These are phyloP conservation scores for Alternaria gansuensis DNA, from an alignment of 2,329 filamentous ascomycete species.

Conservation along the genomic window DNA sequence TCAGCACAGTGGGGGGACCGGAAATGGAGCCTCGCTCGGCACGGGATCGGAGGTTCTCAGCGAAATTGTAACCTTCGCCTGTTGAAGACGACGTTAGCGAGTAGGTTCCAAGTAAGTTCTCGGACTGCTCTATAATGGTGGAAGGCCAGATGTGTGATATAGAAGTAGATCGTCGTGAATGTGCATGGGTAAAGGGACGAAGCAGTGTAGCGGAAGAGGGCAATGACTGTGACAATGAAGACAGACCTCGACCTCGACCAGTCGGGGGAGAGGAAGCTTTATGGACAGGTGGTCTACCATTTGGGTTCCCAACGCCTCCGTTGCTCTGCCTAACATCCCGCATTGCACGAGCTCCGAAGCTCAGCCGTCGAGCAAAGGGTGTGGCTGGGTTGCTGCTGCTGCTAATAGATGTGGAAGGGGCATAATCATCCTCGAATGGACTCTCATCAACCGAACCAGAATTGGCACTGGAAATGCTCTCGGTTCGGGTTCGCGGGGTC, in stretches of 20 bases:
- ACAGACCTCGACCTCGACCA: slow-evolving; percentile 67
- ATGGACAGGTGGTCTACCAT: slow-evolving; percentile 66
- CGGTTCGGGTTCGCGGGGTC: slow-evolving; percentile 53
- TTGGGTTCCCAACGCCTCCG: slow-evolving; percentile 64
- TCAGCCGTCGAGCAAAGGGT: slow-evolving; percentile 84
- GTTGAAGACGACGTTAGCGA: slow-evolving; percentile 70
- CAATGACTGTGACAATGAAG: slow-evolving; percentile 55
- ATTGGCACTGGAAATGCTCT: slow-evolving; percentile 60
- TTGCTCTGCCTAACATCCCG: slow-evolving; percentile 70
- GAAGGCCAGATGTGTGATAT: slow-evolving; percentile 40
- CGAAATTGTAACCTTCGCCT: slow-evolving; percentile 97
- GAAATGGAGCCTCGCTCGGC: slow-evolving; percentile 77
- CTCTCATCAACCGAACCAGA: slow-evolving; percentile 60
- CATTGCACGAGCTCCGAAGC: slow-evolving; percentile 84
- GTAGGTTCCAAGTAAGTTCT: slow-evolving; percentile 56
- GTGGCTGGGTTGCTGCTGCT: slow-evolving; percentile 71
- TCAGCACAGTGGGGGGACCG: slow-evolving; percentile 48
- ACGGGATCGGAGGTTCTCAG: slow-evolving; percentile 90
- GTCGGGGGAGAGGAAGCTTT: slow-evolving; percentile 61
- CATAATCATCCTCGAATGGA: slow-evolving; percentile 65
- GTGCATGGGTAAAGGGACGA: slow-evolving; percentile 34
- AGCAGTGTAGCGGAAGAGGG: slow-evolving; percentile 39
- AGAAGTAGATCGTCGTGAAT: slow-evolving; percentile 37
- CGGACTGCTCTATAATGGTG: slow-evolving; percentile 45
- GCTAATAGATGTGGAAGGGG: slow-evolving; percentile 60